phyloP scores from a whole-genome alignment of 306 rosid genomes.

The Abrus pulchellus region DNA sequence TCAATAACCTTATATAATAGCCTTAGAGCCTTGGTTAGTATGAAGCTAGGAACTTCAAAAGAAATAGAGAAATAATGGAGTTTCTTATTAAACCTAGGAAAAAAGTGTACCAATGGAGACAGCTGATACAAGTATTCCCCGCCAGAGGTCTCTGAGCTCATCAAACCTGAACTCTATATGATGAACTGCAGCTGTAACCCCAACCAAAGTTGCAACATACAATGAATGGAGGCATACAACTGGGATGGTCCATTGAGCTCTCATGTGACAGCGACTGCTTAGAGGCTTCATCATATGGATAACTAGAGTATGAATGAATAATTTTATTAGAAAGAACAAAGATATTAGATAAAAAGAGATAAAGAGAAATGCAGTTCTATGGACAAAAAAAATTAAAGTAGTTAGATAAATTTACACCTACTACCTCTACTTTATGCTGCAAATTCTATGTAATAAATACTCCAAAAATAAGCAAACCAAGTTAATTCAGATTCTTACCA shows the following conservation, averaged over 20 bases:
- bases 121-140: constrained; percentile 83
- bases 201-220: constrained; percentile 77
- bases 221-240: constrained; percentile 68
- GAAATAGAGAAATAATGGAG: constrained; percentile 36
- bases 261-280: constrained; percentile 82
- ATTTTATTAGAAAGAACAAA: constrained; percentile 31
- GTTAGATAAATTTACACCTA: neutral
- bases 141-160: constrained; percentile 94
- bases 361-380: constrained; percentile 14
- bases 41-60: constrained; percentile 26
- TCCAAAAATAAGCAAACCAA: constrained; percentile 10
- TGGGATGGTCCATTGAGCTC: constrained; percentile 76
- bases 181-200: constrained; percentile 75
- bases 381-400: constrained; percentile 6
- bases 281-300: constrained; percentile 74
- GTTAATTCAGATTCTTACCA: constrained; percentile 62
- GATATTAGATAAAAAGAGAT: constrained; percentile 25
- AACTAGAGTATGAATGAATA: constrained; percentile 61
- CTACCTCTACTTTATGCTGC: constrained; percentile 31
- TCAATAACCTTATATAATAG: constrained; percentile 29
- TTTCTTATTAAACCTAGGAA: constrained; percentile 41
- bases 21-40: constrained; percentile 21
- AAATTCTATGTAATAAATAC: constrained; percentile 27
- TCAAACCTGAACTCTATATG: constrained; percentile 97
- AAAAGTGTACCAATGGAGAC: constrained; percentile 74